Base-by-base conservation (phyloP, 768 basidiomycete species). In the Lyophyllum shimeji region DNA sequence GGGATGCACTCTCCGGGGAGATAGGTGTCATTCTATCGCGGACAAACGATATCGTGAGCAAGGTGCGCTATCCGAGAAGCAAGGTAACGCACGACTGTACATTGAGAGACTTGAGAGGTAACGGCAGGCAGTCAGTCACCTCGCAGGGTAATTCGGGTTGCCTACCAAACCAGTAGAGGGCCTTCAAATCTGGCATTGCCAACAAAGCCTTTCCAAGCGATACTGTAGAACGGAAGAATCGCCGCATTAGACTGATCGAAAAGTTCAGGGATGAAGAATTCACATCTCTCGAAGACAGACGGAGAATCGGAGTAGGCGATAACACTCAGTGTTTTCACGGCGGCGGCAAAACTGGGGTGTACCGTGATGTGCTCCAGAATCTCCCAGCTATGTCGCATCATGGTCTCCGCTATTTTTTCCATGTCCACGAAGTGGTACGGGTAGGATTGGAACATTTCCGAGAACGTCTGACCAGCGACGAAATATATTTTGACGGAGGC, bases 311-410 rank as follows among this genome's bases (percentile, higher is more conserved):
- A 66, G 55, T 66, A 74, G 8, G 71, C 70, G 45, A 74, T 62
- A 2, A 78, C 63, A 7, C 70, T 73, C n/a, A 78, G 39, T 46
- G 69, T 69, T 59, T 69, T 73, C 24, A 76, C 67, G 1, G 64
- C 63, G 40, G 49, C 65, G 39, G 74, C 75, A 52, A 78, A 76
- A 13, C 52, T 52, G 9, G 68, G 65, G 27, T 73, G 70, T 31
- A 65, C 62, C 48, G 65, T 63, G 45, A 76, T 76, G 48, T 68
- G 69, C 42, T 72, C 66, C 42, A 76, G 70, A 27, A 76, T 64
- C 52, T 74, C 75, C 72, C 73, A 78, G 7, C 75, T 76, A 20
- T 65, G 71, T 53, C 65, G 56, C 63, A 73, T 70, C n/a, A 74
- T 57, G 44, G 63, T 68, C 29, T 56, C 53, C 13, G 71, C 63